Evolutionary conservation across 169 alveolate genomes (phyloP), one percentile per base, ranked within the genome.

Genomic region (Cystoisospora suis): DNA sequence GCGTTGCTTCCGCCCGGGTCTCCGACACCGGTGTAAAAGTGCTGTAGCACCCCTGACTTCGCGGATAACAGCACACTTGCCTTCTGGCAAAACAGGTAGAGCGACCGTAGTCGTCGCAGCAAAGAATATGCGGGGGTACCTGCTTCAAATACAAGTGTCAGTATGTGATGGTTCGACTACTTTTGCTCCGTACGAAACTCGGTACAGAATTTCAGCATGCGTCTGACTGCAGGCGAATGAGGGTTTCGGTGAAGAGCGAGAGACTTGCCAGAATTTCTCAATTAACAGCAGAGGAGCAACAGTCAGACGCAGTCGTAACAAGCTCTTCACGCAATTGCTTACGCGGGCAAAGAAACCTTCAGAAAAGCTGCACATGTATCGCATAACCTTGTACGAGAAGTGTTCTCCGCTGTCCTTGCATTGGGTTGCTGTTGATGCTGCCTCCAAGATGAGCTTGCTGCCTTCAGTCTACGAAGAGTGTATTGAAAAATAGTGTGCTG

Each of bases 351-450:
- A 86, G 49, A 86, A 86, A 38, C 42, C 83, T 32, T 58, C 65
- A 5, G 90, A 65, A 32, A 59, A 86, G 38, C 69, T 38, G 70
- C 90, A 86, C 53, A 86, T 42, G 49, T 44, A 61, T 5, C 83
- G 90, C 70, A 46, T 23, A 61, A 42, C 65, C 34, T 46, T 59
- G 56, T 9, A 65, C 27, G 90, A 65, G 53, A 86, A 86, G 83
- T 29, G 40, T 29, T 34, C 61, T 59, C 90, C 90, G 27, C 81
- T 83, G 32, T 40, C 80, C 65, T n/a, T 38, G 81, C 90, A 83
- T 15, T 69, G 79, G 47, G 70, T 69, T 6, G 81, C 90, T 12
- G 45, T 65, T 36, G 81, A 40, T 83, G 90, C 90, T 15, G 90
- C 90, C 7, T 59, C 81, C 58, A 83, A 59, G 29, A 83, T 34